Conservation (phyloP, 495 filamentous ascomycete species). For the Cercophora samala region DNA sequence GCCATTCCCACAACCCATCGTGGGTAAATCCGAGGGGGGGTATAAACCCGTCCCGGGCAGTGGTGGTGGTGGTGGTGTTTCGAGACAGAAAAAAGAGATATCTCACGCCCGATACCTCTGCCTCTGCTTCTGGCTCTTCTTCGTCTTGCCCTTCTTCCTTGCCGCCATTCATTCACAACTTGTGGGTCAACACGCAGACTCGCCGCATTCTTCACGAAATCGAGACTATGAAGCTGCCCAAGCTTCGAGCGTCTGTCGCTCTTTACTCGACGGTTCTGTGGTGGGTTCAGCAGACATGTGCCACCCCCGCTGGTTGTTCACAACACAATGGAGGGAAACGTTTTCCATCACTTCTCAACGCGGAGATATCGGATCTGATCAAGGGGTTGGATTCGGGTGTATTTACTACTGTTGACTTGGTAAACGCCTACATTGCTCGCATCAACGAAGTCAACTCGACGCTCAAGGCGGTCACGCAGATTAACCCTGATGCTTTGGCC, state of each 20-base stretch:
- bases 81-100: background rate
- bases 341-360: background rate
- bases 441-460: constrained; percentile 42
- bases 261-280: background rate
- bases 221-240: too few species aligned
- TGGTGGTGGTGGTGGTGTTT: background rate
- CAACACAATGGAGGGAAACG: background rate
- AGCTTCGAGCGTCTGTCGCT: background rate
- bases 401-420: background rate
- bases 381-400: background rate
- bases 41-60: background rate
- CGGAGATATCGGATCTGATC: background rate
- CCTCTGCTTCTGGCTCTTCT: background rate
- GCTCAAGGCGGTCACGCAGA: constrained; percentile 42
- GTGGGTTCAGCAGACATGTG: background rate
- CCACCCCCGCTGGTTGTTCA: background rate
- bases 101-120: background rate
- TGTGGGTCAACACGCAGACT: too few species aligned
- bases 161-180: background rate
- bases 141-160: background rate
- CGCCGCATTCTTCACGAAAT: too few species aligned
- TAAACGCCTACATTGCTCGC: constrained; percentile 38
- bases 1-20: too few species aligned
- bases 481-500: constrained; percentile 46
- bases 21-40: background rate